Percentiles rank a stretch among this genome's conserved stretches.
Conservation (phyloP, 495 filamentous ascomycete genomes). For the Trichoderma gamsii region DNA sequence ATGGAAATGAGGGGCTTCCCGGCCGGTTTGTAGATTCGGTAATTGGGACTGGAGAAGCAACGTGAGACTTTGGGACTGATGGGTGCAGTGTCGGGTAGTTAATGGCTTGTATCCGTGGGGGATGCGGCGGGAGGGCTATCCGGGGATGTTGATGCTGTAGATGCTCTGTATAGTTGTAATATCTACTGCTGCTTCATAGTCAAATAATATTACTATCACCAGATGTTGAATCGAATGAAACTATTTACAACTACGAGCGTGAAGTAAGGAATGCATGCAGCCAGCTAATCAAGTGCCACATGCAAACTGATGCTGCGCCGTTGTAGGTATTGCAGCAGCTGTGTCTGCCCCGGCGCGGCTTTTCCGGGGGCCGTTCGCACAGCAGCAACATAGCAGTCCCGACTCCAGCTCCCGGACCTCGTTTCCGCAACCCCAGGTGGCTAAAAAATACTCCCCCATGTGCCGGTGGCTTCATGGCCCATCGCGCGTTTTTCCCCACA, state of each 20-base stretch:
- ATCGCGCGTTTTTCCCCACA: too few relatives aligned
- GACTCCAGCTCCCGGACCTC: neutral
- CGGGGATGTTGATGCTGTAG: neutral
- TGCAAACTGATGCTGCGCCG: too few relatives aligned
- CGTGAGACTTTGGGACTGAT: neutral
- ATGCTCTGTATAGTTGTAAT: neutral
- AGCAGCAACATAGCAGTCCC: neutral
- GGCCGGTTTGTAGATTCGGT: conserved; percentile 8
- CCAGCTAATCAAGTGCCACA: too few relatives aligned
- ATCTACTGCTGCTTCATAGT: too few relatives aligned
- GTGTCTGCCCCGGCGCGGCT: neutral
- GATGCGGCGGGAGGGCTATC: neutral
- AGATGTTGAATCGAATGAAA: neutral
- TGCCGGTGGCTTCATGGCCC: too few relatives aligned
- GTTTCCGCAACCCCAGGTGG: neutral
- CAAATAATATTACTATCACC: neutral
- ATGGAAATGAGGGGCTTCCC: neutral
- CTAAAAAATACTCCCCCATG: neutral
- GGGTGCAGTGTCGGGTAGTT: neutral
- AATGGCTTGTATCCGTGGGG: neutral
- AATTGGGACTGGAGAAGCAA: neutral
- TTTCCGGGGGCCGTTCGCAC: neutral
- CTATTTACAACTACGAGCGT: too few relatives aligned
- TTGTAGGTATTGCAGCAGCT: neutral
- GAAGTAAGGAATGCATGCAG: neutral